phyloP scores from a whole-genome alignment of 2,329 filamentous ascomycete genomes.

The Fusarium torulosum region DNA sequence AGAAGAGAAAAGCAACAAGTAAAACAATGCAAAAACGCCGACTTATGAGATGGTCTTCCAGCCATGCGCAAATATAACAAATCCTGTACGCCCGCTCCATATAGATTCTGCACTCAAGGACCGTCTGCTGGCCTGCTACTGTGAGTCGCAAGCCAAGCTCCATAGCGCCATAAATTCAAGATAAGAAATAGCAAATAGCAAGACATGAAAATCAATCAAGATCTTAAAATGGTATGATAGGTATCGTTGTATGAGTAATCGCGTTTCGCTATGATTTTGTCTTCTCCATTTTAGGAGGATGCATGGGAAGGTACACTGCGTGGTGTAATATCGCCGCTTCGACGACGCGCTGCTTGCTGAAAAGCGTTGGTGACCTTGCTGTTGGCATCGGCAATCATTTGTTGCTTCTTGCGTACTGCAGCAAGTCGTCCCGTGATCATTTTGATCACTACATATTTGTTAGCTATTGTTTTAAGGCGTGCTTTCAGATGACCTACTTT shows the following conservation, averaged over 20 bases:
- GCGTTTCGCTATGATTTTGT: constrained; percentile 19
- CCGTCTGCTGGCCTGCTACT: constrained; percentile 47
- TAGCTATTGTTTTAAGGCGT: constrained; percentile 25
- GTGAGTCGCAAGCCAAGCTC: constrained; percentile 43
- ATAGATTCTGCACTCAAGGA: constrained; percentile 35
- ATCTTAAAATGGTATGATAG: constrained; percentile 41
- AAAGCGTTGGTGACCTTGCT: constrained; percentile 61
- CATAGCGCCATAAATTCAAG: constrained; percentile 42
- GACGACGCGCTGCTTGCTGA: constrained; percentile 59
- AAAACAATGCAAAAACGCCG: constrained; percentile 43
- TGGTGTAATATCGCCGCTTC: constrained; percentile 68
- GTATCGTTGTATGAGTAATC: constrained; percentile 37
- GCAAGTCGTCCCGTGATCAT: constrained; percentile 71
- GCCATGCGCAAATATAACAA: constrained; percentile 32
- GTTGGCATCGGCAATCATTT: constrained; percentile 70
- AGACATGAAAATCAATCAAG: constrained; percentile 41
- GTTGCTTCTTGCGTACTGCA: constrained; percentile 71
- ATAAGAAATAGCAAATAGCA: constrained; percentile 40
- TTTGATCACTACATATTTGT: constrained; percentile 64
- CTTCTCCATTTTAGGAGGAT: constrained; percentile 50
- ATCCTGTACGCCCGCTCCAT: constrained; percentile 47
- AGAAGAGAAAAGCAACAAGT: constrained; percentile 11
- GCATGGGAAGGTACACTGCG: constrained; percentile 65
- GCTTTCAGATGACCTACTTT: constrained; percentile 66
- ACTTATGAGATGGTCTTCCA: constrained; percentile 43